A percentile compares a stretch with the other conserved stretches of the same genome.
Conservation (phyloP, 257 asterid genomes). For the Penstemon barbatus region DNA sequence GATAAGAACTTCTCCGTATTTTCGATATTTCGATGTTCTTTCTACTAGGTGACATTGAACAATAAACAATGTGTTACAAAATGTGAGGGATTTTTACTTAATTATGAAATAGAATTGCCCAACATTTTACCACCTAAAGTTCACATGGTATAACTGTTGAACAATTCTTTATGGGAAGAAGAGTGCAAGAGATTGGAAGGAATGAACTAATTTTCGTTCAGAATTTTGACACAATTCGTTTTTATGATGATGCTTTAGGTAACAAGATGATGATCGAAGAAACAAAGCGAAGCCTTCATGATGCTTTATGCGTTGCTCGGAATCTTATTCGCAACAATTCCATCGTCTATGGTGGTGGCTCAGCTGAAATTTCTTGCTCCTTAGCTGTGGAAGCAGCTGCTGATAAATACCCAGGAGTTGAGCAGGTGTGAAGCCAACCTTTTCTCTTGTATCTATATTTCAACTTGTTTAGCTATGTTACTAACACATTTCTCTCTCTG, state of each 20-base stretch:
- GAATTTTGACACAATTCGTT: slow-evolving; percentile 7
- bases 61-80: too few relatives aligned
- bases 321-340: slow-evolving; percentile 94
- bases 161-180: slow-evolving; percentile 1
- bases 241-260: slow-evolving; percentile 45
- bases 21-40: too few relatives aligned
- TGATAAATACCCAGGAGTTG: slow-evolving; percentile 95
- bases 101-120: too few relatives aligned
- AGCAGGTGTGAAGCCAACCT: slow-evolving; percentile 55
- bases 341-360: slow-evolving; percentile 96
- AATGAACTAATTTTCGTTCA: background rate
- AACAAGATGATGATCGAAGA: slow-evolving; percentile 99
- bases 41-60: too few relatives aligned
- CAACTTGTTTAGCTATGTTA: slow-evolving; percentile 16
- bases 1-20: too few relatives aligned
- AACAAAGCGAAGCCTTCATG: slow-evolving; percentile 97
- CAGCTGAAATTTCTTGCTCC: slow-evolving; percentile 94
- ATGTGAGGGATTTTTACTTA: too few relatives aligned
- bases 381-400: slow-evolving; percentile 97
- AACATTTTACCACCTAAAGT: too few relatives aligned
- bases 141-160: too few relatives aligned
- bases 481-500: slow-evolving; percentile 22
- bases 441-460: background rate
- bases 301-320: slow-evolving; percentile 90
- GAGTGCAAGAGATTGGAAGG: background rate